Conservation (phyloP, 495 filamentous ascomycete genomes). For the Penicillium malachiteum region DNA sequence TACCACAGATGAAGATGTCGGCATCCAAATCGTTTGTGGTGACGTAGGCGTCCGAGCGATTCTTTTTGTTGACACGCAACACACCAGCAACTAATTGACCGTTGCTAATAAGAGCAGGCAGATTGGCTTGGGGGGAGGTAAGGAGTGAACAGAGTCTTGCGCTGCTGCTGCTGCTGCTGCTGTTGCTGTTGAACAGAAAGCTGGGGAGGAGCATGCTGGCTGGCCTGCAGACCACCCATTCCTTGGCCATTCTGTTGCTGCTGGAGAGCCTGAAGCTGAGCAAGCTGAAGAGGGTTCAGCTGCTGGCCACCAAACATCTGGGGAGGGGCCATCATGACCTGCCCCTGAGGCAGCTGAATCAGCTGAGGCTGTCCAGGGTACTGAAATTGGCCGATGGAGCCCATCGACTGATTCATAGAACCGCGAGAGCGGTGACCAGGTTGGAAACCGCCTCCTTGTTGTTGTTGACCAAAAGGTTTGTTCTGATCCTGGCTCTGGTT, state of each 20-base stretch:
- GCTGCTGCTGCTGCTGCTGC: constrained; percentile 83
- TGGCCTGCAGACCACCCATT: constrained; percentile 63
- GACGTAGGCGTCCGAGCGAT: constrained; percentile 96
- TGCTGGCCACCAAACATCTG: constrained; percentile 81
- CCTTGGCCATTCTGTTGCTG: constrained; percentile 78
- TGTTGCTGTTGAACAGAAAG: constrained; percentile 57
- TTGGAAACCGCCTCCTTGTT: constrained; percentile 68
- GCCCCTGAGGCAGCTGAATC: constrained; percentile 78
- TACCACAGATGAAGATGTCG: constrained; percentile 99
- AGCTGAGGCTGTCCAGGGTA: constrained; percentile 91
- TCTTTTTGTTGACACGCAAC: constrained; percentile 98
- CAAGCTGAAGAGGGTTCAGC: constrained; percentile 84
- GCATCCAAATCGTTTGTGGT: constrained; percentile 92
- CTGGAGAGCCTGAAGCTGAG: constrained; percentile 89
- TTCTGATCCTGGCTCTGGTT: constrained; percentile 52
- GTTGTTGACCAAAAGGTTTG: constrained; percentile 63
- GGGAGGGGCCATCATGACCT: constrained; percentile 69
- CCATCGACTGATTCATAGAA: constrained; percentile 85
- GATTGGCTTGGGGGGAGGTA: constrained; percentile 93
- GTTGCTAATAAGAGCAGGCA: constrained; percentile 86
- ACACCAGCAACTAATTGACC: constrained; percentile 95
- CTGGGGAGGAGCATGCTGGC: constrained; percentile 72
- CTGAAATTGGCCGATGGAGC: constrained; percentile 82
- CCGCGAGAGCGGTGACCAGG: constrained; percentile 83
- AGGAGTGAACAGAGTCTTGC: constrained; percentile 97